Evolutionary conservation across 2,329 filamentous ascomycete species (phyloP), one percentile per base, ranked within the genome.

Genomic region (Pseudocercospora ulei): DNA sequence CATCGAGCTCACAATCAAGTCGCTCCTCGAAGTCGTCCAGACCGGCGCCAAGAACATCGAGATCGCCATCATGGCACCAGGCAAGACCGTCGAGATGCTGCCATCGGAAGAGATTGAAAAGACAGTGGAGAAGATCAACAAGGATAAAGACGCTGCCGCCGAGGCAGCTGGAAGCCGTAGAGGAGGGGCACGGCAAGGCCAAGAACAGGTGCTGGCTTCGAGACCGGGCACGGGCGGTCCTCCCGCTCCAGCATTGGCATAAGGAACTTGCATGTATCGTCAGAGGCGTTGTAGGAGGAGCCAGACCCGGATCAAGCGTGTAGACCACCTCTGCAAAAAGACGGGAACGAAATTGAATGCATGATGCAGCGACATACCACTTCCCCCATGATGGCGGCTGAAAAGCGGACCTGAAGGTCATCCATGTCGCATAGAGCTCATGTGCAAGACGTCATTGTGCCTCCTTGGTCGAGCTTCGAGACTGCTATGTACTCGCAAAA

Each of bases 1-100:
- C 26, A 92, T 98, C 63, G 86, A 92, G 61, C 72, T 98, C 55
- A 90, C 90, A 5, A 92, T 98, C 71, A 98, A 98, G 72, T 98
- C 90, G 24, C 75, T 98, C 50, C 71, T 98, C 45, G 90, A 98
- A 65, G 90, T 98, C 38, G 90, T 98, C 47, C 90, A 98, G 68
- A 98, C 90, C 2, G 90, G 90, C 48, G 90, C 90, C 37, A 98
- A 98, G 78, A 98, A 98, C 67, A 98, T 98, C 58, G 90, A 98
- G 69, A 96, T 98, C 58, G 90, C 92, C 42, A 80, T 98, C 60
- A 95, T 96, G 86, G 83, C 85, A 5, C 87, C 90, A 4, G 87
- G 85, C 36, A 86, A 94, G 71, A 65, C 73, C 9, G 76, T 98
- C 48, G 87, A 96, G 71, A 87, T 94, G 78, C 74, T 98, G 53